Evolutionary conservation across 148 eudicot species (phyloP).

Genomic region (Chenopodium suecicum): DNA sequence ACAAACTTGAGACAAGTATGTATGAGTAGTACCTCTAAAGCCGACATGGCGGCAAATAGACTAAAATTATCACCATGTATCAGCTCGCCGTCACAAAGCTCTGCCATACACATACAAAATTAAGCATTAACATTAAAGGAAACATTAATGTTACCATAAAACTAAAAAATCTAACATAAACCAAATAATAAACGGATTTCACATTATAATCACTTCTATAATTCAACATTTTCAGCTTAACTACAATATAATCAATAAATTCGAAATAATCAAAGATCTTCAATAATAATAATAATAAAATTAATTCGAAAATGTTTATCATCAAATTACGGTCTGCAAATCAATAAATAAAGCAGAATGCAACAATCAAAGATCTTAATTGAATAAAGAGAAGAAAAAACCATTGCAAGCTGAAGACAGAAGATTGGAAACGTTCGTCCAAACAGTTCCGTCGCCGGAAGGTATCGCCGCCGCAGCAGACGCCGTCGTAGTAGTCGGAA

Average conservation of each 20-base stretch:
- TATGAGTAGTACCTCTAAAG: slow-evolving; percentile 68
- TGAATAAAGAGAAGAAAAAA: slow-evolving; percentile 20
- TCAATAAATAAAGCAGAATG: not conserved
- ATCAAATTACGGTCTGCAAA: not conserved
- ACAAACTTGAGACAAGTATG: slow-evolving; percentile 13
- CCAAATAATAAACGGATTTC: not conserved
- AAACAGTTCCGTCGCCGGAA: slow-evolving; percentile 66
- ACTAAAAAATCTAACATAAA: not conserved
- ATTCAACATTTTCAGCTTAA: too few relatives aligned
- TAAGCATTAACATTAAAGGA: not conserved
- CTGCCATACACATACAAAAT: slow-evolving; percentile 40
- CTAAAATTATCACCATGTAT: slow-evolving; percentile 88
- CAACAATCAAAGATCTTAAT: slow-evolving; percentile 10
- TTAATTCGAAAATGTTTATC: not conserved
- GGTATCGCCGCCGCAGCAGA: slow-evolving; percentile 39
- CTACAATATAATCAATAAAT: not conserved
- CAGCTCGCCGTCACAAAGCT: slow-evolving; percentile 78
- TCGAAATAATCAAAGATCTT: not conserved
- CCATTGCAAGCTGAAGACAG: slow-evolving; percentile 66
- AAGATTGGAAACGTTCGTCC: slow-evolving; percentile 75
- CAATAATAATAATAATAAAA: not conserved
- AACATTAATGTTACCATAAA: not conserved
- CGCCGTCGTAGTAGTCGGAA: slow-evolving; percentile 17
- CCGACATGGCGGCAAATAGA: slow-evolving; percentile 98
- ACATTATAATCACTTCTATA: too few relatives aligned